Conservation (phyloP, 129 eudicot genomes). For the Helianthus tuberosus region DNA sequence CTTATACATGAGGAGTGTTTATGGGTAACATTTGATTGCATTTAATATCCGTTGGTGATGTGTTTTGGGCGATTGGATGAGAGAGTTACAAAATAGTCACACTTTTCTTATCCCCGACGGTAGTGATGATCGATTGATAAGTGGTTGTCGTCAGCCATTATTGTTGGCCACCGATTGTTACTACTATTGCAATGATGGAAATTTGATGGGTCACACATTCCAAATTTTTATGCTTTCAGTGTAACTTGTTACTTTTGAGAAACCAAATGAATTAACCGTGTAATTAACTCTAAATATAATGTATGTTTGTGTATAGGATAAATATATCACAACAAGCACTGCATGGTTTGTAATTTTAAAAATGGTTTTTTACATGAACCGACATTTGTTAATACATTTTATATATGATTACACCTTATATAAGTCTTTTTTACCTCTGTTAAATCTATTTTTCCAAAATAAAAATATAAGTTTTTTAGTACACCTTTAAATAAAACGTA, state of each 20-base stretch:
- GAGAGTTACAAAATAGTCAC: slow-evolving; percentile 5
- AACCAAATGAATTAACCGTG: no score
- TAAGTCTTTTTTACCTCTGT: neutral
- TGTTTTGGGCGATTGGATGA: neutral
- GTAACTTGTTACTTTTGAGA: neutral
- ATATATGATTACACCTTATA: no score
- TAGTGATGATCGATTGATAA: slow-evolving; percentile 6
- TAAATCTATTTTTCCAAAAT: neutral
- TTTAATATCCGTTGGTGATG: neutral
- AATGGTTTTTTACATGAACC: no score
- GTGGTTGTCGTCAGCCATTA: slow-evolving; percentile 16
- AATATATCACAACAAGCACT: no score
- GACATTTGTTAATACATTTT: no score
- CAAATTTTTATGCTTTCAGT: neutral
- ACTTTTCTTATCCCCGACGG: neutral
- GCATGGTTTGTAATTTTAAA: no score
- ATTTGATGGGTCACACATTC: no score
- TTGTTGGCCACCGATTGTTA: slow-evolving; percentile 4
- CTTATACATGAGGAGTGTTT: neutral
- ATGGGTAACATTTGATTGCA: slow-evolving; percentile 13
- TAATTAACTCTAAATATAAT: no score
- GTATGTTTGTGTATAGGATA: no score
- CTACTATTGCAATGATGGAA: neutral
- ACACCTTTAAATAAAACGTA: neutral
- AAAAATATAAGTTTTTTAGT: neutral